Percentiles rank a stretch among this genome's conserved stretches.
phyloP scores from a whole-genome alignment of 164 flowering plant species.

The Sedum album region DNA sequence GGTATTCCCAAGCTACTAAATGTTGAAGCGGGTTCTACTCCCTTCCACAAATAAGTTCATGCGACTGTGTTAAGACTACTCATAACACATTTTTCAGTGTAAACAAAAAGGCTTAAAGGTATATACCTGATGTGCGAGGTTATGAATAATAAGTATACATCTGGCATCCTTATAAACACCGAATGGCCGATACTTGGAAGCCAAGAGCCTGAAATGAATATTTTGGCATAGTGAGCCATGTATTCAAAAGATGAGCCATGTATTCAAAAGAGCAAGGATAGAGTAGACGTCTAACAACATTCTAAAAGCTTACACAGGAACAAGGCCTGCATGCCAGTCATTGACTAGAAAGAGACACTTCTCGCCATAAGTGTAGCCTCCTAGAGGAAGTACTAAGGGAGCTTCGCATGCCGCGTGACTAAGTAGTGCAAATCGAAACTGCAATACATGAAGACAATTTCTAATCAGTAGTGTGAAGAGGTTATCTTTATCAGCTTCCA shows the following conservation, averaged over 20 bases:
- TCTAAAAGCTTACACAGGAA: constrained; percentile 62
- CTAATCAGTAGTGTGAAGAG: not conserved
- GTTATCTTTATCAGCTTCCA: not conserved
- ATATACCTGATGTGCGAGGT: constrained; percentile 86
- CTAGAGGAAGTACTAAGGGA: constrained; percentile 83
- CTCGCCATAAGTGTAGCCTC: constrained; percentile 87
- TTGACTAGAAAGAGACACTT: constrained; percentile 85
- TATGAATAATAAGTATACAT: constrained; percentile 75
- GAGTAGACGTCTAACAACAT: not conserved
- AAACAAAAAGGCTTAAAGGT: not conserved
- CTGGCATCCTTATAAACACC: constrained; percentile 89
- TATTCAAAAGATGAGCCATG: no score
- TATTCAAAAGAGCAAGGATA: not conserved
- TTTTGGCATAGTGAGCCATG: not conserved
- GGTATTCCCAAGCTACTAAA: constrained; percentile 74
- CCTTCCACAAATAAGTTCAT: constrained; percentile 35
- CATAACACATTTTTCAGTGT: not conserved
- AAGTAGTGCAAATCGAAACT: constrained; percentile 90
- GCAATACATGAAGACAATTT: constrained; percentile 11
- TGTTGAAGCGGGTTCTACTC: constrained; percentile 84
- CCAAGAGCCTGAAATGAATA: constrained; percentile 53
- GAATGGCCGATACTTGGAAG: constrained; percentile 79
- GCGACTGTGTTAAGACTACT: not conserved
- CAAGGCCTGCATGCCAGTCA: constrained; percentile 98
- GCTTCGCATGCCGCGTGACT: constrained; percentile 99